Evolutionary conservation across 331 rosid genomes (phyloP).

Genomic region (Arachis monticola): DNA sequence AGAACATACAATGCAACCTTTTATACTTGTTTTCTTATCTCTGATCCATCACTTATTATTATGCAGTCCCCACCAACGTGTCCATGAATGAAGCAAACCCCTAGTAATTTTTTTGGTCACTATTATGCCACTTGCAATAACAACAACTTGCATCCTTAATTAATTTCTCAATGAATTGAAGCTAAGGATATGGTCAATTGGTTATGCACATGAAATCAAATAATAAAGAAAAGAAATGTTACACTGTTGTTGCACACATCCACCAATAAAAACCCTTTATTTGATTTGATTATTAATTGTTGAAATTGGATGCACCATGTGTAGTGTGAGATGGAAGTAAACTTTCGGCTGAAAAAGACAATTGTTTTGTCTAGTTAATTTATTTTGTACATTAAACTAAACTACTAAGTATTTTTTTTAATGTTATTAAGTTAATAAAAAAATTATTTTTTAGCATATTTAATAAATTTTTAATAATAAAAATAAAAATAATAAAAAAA

Average conservation of each 20-base stretch:
- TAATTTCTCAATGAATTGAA: background rate
- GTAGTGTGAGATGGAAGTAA: background rate
- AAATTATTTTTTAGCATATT: no score
- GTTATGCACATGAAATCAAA: slow-evolving; percentile 10
- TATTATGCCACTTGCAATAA: background rate
- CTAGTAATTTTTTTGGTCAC: background rate
- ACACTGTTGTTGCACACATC: slow-evolving; percentile 5
- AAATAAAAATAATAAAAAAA: no score
- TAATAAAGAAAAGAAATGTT: background rate
- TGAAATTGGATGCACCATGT: no score
- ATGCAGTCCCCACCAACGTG: background rate
- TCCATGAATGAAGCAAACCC: background rate
- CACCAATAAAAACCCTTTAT: background rate
- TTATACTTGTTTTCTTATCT: background rate
- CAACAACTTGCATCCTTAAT: background rate
- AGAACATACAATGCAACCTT: background rate
- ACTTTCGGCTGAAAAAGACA: background rate
- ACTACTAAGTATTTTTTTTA: no score
- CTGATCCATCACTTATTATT: background rate
- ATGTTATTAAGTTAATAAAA: no score
- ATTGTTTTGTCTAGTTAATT: no score
- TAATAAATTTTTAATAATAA: no score
- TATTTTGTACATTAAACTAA: no score
- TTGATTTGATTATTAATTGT: background rate
- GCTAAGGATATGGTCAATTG: background rate